These are phyloP conservation scores for Fusarium sp. DNA, from an alignment of 2,329 filamentous ascomycete genomes.

Conservation along the genomic window DNA sequence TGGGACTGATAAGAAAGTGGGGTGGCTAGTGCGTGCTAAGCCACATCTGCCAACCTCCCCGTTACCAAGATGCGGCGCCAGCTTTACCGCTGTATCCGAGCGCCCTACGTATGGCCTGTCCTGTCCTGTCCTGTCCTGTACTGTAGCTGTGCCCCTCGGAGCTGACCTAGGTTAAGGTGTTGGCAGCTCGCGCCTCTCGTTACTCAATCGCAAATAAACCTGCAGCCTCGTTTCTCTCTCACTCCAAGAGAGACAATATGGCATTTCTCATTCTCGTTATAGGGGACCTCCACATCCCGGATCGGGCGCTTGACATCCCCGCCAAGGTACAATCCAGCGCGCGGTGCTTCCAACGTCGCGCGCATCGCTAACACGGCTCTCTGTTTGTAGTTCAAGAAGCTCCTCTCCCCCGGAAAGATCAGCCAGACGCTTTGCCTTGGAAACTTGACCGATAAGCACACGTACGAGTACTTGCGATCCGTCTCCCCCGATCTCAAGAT, in stretches of 20 bases:
- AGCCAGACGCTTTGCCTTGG: slow-evolving; percentile 83
- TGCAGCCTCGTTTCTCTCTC: slow-evolving; percentile 40
- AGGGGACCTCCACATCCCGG: slow-evolving; percentile 93
- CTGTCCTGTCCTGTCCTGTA: slow-evolving; percentile 31
- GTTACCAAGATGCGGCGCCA: slow-evolving; percentile 38
- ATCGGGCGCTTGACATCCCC: slow-evolving; percentile 90
- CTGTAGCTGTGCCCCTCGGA: slow-evolving; percentile 46
- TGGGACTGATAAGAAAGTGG: slow-evolving; percentile 42
- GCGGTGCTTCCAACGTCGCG: slow-evolving; percentile 25
- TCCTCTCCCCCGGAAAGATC: slow-evolving; percentile 85
- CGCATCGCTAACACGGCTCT: slow-evolving; percentile 42
- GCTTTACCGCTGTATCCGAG: slow-evolving; percentile 49
- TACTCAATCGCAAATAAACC: slow-evolving; percentile 36
- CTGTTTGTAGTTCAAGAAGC: slow-evolving; percentile 78
- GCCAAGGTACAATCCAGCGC: slow-evolving; percentile 72
- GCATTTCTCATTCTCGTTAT: slow-evolving; percentile 92
- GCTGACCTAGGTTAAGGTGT: slow-evolving; percentile 42
- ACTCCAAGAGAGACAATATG: slow-evolving; percentile 65
- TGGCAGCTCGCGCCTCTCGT: slow-evolving; percentile 41
- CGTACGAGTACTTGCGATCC: slow-evolving; percentile 82
- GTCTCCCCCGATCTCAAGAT: slow-evolving; percentile 79
- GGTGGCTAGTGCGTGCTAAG: slow-evolving; percentile 15
- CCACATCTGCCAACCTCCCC: slow-evolving; percentile 35
- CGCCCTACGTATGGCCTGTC: slow-evolving; percentile 7
- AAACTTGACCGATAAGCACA: slow-evolving; percentile 82